A percentile compares a stretch with the other conserved stretches of the same genome.
Evolutionary conservation across 805 yeast genomes (phyloP).

Genomic region (Blastobotrys mokoenaii): DNA sequence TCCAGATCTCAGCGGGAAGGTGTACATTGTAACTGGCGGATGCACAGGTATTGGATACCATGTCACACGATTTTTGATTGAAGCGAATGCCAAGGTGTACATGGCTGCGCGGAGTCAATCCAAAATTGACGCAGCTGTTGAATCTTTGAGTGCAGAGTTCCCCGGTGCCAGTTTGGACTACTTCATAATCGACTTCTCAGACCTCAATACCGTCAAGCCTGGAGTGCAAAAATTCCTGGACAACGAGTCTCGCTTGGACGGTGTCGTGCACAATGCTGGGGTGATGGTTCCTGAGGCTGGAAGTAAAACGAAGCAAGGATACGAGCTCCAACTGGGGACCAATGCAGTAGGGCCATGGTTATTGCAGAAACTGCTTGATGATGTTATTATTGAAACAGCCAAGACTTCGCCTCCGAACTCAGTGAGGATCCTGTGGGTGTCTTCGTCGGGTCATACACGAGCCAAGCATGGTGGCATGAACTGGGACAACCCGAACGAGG

Average conservation of each 20-base stretch:
- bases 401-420: slow-evolving; percentile 23
- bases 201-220: slow-evolving; percentile 34
- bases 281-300: slow-evolving; percentile 26
- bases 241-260: slow-evolving; percentile 27
- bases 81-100: slow-evolving; percentile 31
- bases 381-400: slow-evolving; percentile 31
- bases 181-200: slow-evolving; percentile 25
- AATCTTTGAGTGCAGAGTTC: slow-evolving; percentile 21
- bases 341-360: slow-evolving; percentile 40
- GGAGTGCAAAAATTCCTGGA: slow-evolving; percentile 28
- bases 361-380: slow-evolving; percentile 34
- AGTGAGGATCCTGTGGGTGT: slow-evolving; percentile 38
- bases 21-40: slow-evolving; percentile 29
- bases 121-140: slow-evolving; percentile 28
- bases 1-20: slow-evolving; percentile 31
- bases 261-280: slow-evolving; percentile 39
- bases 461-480: slow-evolving; percentile 28
- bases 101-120: slow-evolving; percentile 30
- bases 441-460: slow-evolving; percentile 32
- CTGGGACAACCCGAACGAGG: slow-evolving; percentile 23
- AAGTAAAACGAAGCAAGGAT: slow-evolving; percentile 34
- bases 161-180: slow-evolving; percentile 15
- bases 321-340: slow-evolving; percentile 39
- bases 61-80: slow-evolving; percentile 26
- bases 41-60: slow-evolving; percentile 31